These are phyloP conservation scores for Apiospora arundinis DNA, from an alignment of 2,329 filamentous ascomycete species.

Conservation along the genomic window DNA sequence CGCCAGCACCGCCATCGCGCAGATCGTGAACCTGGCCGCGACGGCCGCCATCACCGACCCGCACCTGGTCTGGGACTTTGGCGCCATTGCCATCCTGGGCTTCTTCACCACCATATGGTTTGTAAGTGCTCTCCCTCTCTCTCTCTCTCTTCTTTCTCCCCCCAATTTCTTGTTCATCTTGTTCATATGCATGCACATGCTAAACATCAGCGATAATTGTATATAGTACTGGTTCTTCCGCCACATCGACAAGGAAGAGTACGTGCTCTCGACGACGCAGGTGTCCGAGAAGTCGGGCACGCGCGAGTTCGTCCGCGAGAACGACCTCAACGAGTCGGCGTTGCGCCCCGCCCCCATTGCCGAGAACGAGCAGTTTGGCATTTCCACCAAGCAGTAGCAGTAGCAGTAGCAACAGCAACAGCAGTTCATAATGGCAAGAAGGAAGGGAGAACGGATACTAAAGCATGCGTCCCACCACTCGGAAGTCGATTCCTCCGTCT, in stretches of 20 bases:
- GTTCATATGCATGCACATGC: background rate
- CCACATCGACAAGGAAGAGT: slow-evolving; percentile 55
- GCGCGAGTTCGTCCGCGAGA: slow-evolving; percentile 49
- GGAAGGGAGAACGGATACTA: background rate
- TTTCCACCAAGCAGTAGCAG: slow-evolving; percentile 37
- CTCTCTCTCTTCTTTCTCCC: background rate
- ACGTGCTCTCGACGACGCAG: slow-evolving; percentile 41
- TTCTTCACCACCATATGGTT: slow-evolving; percentile 51
- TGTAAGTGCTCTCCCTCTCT: slow-evolving; percentile 20
- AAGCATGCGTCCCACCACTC: background rate
- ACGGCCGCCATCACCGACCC: slow-evolving; percentile 55
- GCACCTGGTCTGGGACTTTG: slow-evolving; percentile 56
- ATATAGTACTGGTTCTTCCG: slow-evolving; percentile 49
- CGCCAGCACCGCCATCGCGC: slow-evolving; percentile 52
- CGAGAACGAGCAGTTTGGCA: slow-evolving; percentile 42
- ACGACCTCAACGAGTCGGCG: slow-evolving; percentile 44
- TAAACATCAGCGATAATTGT: too few species aligned
- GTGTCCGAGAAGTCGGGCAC: slow-evolving; percentile 46
- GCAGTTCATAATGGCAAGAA: background rate
- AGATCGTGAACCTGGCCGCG: slow-evolving; percentile 51
- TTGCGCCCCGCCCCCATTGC: slow-evolving; percentile 40
- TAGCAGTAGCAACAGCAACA: slow-evolving; percentile 22
- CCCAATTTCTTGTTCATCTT: background rate
- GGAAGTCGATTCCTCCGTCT: background rate
- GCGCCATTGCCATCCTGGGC: slow-evolving; percentile 52